Base-by-base conservation (phyloP, 1,284 basidiomycete species). In the Heliocybe sulcata region DNA sequence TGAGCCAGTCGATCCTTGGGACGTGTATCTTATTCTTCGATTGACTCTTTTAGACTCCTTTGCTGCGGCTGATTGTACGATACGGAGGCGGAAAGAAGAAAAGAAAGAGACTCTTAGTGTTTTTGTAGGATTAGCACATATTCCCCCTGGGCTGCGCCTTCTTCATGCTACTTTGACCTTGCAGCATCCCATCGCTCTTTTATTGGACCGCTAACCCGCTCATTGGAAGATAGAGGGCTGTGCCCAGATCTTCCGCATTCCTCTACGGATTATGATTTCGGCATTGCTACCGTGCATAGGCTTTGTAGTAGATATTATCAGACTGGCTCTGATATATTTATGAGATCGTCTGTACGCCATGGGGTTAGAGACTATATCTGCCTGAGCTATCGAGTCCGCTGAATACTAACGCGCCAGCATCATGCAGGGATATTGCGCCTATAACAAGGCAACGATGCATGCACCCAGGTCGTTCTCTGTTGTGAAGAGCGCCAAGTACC, bases 11-110 rank as follows among this genome's bases (percentile, higher is more conserved):
- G 23, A 25, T 49, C 23, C 27, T 49, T 25, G 47, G 47, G 47
- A 26, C 22, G 25, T 49, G 23, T 49, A 26, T 49, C 27, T 31
- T 49, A 49, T 49, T 25, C 47, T 49, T 49, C 27, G 25, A 25
- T 26, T 49, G 23, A 31, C 47, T 22, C 47, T 26, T 49, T 23
- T 23, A 14, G 19, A 16, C 38, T 12, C 20, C 20, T 52, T 33
- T 20, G 25, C 51, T 33, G 51, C 33, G 51, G 51, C 6, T 29
- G 47, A n/a, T 25, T 49, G 47, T 49, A 49, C 47, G 16, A 22
- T 9, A 22, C 22, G 47, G 47, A 49, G 47, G 47, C 23, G 47
- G 27, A 49, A 10, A 25, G n/a, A 25, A 22, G 27, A 49, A 49
- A 20, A 42, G 38, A 42, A 42, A 20, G 38, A 42, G 38, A 42